Percentiles rank a stretch among this genome's conserved stretches.
Conservation (phyloP, 1,139 yeast genomes). For the Scheffersomyces segobiensis region DNA sequence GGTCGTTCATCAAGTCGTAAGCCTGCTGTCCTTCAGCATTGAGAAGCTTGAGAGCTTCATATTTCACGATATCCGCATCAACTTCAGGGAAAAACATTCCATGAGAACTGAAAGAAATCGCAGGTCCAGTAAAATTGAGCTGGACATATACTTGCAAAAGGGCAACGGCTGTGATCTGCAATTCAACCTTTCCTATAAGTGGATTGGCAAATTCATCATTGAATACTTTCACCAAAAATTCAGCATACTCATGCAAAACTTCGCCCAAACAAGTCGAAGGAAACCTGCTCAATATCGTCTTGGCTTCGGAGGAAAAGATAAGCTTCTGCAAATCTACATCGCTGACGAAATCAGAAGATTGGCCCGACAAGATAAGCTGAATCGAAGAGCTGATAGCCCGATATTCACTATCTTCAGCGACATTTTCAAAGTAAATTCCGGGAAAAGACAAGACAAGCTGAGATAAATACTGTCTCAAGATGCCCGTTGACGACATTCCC, state of each 20-base stretch:
- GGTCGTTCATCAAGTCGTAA: slow-evolving; percentile 58
- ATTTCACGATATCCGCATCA: slow-evolving; percentile 29
- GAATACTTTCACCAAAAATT: slow-evolving; percentile 12
- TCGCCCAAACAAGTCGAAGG: slow-evolving; percentile 20
- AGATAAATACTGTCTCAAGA: slow-evolving; percentile 19
- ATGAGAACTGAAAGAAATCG: slow-evolving; percentile 37
- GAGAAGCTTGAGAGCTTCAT: slow-evolving; percentile 39
- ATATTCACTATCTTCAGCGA: slow-evolving; percentile 2
- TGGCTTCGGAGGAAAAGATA: slow-evolving; percentile 5
- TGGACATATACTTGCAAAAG: slow-evolving; percentile 72
- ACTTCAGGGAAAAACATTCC: slow-evolving; percentile 32
- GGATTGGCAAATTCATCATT: slow-evolving; percentile 9
- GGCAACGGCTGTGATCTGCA: slow-evolving; percentile 52
- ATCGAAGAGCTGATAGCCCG: slow-evolving; percentile 12
- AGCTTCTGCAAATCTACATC: slow-evolving; percentile 10
- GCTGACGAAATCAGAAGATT: slow-evolving; percentile 21
- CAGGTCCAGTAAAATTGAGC: slow-evolving; percentile 84
- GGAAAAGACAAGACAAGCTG: slow-evolving; percentile 29
- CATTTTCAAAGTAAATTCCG: slow-evolving; percentile 1
- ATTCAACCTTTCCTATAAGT: slow-evolving; percentile 18
- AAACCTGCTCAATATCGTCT: slow-evolving; percentile 6
- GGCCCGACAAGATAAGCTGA: slow-evolving; percentile 24
- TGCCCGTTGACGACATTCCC: slow-evolving; percentile 6
- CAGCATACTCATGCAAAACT: slow-evolving; percentile 22
- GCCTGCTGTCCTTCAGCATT: slow-evolving; percentile 63